These are phyloP conservation scores for Bryoerythrophyllum caledonicum DNA, from an alignment of 225 moss, liverwort and hornwort species.

Conservation along the genomic window DNA sequence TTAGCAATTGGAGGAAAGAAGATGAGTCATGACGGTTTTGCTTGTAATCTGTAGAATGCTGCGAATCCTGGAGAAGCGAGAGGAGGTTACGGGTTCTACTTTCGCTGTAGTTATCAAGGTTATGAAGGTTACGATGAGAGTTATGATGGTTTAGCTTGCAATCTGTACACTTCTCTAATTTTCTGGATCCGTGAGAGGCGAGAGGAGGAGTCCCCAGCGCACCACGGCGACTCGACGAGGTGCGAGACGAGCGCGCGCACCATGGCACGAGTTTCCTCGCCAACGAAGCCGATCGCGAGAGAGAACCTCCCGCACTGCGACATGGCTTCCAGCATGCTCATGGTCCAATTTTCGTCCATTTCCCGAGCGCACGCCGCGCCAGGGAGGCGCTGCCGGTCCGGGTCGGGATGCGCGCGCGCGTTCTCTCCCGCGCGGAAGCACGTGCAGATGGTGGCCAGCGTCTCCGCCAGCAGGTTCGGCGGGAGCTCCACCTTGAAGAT, in stretches of 20 bases:
- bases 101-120: no score
- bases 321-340: conserved; percentile 44
- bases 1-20: not conserved
- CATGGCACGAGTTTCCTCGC: conserved; percentile 33
- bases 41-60: not conserved
- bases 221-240: conserved; percentile 31
- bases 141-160: not conserved
- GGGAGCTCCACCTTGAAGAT: conserved; percentile 78
- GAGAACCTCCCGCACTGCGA: conserved; percentile 59
- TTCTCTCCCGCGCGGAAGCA: conserved; percentile 24
- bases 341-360: conserved; percentile 45
- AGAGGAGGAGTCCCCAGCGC: not conserved
- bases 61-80: no score
- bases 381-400: conserved; percentile 10
- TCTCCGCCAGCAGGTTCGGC: conserved; percentile 57
- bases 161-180: conserved; percentile 18
- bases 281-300: conserved; percentile 52
- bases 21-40: no score
- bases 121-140: not conserved
- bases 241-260: conserved; percentile 28
- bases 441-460: conserved; percentile 43
- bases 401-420: not conserved
- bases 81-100: no score
- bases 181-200: conserved; percentile 21
- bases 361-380: conserved; percentile 15